Evolutionary conservation across 1,139 yeast genomes (phyloP), one percentile per base, ranked within the genome.

Genomic region (Taphrina flavorubra): DNA sequence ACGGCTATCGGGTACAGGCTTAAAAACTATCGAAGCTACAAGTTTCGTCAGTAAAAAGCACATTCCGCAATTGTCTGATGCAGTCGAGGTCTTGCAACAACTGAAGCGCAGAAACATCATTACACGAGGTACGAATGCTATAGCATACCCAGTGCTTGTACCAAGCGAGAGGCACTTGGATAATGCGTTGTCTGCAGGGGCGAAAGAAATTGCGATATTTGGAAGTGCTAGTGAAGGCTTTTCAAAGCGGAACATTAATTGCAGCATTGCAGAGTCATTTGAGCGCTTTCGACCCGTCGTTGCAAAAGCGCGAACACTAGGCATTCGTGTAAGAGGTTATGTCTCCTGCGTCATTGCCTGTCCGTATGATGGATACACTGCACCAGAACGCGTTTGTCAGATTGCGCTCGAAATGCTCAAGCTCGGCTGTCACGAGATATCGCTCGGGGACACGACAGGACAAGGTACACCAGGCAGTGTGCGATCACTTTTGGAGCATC

Each of bases 1-100:
- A 51, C 73, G 75, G n/a, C 73, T 78, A 18, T 75, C 76, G 2
- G 46, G 70, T 1, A 70, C 77, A 25, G 79, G 79, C n/a, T 64
- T 78, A 14, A 71, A 72, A 55, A 74, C 72, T 20, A 74, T 78
- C 36, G 80, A 78, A 65, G 75, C 74, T 7, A 76, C 80, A 1
- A 74, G 79, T 4, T 78, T 78, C 71, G 80, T 78, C n/a, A 76
- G 79, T 6, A 79, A 79, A 6, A 78, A 78, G 68, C 78, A 80
- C 79, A 79, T 78, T 8, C 80, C 80, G 36, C 80, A 78, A 68
- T 75, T 77, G 77, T 76, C 74, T 11, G 79, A 77, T 63, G 72
- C 75, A 18, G 69, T 71, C 34, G 70, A 71, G 39, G 74, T 76
- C 31, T 55, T 75, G 59, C 57, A 64, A 10, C 16, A 53, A 7